Conservation (phyloP, 352 stramenopile species). For the Phytophthora hybrid region DNA sequence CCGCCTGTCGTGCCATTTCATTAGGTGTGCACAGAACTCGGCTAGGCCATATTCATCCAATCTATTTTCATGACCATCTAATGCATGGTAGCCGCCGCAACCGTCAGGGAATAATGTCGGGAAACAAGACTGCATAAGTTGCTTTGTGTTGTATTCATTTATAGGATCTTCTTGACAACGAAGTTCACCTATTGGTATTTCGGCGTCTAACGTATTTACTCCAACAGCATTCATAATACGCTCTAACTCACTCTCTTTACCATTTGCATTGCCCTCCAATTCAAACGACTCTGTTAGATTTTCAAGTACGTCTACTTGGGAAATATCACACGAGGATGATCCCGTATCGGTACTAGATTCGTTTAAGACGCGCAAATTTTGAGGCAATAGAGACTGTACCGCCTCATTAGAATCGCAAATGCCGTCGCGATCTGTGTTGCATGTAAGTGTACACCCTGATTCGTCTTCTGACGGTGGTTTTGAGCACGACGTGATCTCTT, state of each 20-base stretch:
- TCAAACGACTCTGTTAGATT: slow-evolving; percentile 9
- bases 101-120: slow-evolving; percentile 33
- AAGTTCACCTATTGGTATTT: background rate
- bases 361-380: too few relatives aligned
- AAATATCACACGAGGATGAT: background rate
- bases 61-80: slow-evolving; percentile 6
- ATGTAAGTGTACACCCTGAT: too few relatives aligned
- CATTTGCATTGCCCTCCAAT: background rate
- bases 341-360: too few relatives aligned
- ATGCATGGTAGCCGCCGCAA: slow-evolving; percentile 9
- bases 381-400: too few relatives aligned
- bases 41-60: slow-evolving; percentile 18
- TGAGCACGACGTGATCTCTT: too few relatives aligned
- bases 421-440: too few relatives aligned
- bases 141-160: slow-evolving; percentile 29
- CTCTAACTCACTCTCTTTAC: background rate
- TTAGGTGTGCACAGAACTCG: slow-evolving; percentile 28
- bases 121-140: slow-evolving; percentile 33
- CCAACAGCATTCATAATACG: background rate
- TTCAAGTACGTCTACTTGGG: background rate
- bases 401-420: too few relatives aligned
- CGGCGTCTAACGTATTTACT: background rate
- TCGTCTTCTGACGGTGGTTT: too few relatives aligned
- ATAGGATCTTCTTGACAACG: background rate
- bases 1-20: slow-evolving; percentile 17